Conservation (phyloP, 2,329 filamentous ascomycete species). For the Penicillium rolfsii region DNA sequence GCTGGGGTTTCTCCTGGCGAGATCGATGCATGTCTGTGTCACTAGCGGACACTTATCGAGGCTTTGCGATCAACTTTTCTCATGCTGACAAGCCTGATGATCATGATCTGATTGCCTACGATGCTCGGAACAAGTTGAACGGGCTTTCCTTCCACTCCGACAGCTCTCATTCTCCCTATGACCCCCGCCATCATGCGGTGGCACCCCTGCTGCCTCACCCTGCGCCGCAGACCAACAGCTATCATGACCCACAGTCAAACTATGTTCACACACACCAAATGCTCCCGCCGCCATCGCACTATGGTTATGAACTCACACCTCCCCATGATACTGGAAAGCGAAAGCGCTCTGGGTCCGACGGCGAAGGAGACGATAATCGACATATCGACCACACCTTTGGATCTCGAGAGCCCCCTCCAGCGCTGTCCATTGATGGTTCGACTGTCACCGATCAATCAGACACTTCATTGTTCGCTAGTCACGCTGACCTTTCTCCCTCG, state of each 20-base stretch:
- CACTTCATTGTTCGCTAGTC: conserved; percentile 39
- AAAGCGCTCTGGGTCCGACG: conserved; percentile 35
- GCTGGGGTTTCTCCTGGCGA: conserved; percentile 78
- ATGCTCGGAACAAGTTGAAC: conserved; percentile 44
- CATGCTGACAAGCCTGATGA: conserved; percentile 63
- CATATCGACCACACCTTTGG: conserved; percentile 27
- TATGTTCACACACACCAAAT: conserved; percentile 41
- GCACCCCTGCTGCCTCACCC: conserved; percentile 38
- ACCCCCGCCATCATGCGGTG: conserved; percentile 48
- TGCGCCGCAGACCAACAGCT: conserved; percentile 34
- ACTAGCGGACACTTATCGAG: conserved; percentile 75
- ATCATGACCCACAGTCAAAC: conserved; percentile 38
- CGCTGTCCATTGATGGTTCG: conserved; percentile 37
- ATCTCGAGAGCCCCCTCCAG: conserved; percentile 36
- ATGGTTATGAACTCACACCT: conserved; percentile 39
- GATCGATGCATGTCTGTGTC: conserved; percentile 71
- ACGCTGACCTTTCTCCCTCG: conserved; percentile 36
- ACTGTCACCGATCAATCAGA: conserved; percentile 40
- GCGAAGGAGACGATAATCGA: conserved; percentile 30
- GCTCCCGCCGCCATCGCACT: conserved; percentile 41
- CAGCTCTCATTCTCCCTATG: conserved; percentile 39
- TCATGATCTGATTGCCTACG: conserved; percentile 67
- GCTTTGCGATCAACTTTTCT: conserved; percentile 75
- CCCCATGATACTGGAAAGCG: conserved; percentile 41
- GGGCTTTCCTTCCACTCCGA: conserved; percentile 40